Conservation (phyloP, 2,329 filamentous ascomycete species). For the Xylariaceae sp. region DNA sequence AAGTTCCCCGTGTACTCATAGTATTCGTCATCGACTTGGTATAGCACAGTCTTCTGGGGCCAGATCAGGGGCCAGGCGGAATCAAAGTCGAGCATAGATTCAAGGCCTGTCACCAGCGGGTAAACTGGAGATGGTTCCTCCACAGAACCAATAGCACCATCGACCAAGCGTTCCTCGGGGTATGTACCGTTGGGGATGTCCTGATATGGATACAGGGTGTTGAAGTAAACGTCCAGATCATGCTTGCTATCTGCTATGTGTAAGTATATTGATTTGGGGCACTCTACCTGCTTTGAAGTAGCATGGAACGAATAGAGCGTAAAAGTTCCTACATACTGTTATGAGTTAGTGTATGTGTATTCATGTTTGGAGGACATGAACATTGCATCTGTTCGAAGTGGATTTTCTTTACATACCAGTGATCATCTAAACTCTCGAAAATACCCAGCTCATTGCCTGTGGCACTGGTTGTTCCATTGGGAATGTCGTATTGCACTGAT, state of each 20-base stretch:
- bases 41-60: conserved; percentile 18
- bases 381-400: no score
- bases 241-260: conserved; percentile 22
- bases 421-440: conserved; percentile 33
- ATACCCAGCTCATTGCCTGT: conserved; percentile 22
- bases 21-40: conserved; percentile 20
- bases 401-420: conserved; percentile 30
- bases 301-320: no score
- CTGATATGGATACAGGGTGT: conserved; percentile 16
- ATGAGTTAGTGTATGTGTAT: no score
- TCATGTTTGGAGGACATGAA: no score
- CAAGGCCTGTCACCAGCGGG: conserved; percentile 17
- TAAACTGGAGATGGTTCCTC: conserved; percentile 17
- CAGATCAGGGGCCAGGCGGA: conserved; percentile 19
- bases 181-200: conserved; percentile 28
- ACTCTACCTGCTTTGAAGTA: no score
- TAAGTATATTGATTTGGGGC: no score
- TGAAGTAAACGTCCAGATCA: conserved; percentile 31
- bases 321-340: no score
- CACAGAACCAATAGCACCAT: conserved; percentile 28
- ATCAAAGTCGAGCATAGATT: conserved; percentile 19
- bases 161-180: conserved; percentile 29
- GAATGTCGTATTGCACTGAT: conserved; percentile 19
- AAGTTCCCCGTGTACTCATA: conserved; percentile 23
- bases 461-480: conserved; percentile 12